Evolutionary conservation across 768 basidiomycete species (phyloP).

Genomic region (Tricholoma flavovirens): DNA sequence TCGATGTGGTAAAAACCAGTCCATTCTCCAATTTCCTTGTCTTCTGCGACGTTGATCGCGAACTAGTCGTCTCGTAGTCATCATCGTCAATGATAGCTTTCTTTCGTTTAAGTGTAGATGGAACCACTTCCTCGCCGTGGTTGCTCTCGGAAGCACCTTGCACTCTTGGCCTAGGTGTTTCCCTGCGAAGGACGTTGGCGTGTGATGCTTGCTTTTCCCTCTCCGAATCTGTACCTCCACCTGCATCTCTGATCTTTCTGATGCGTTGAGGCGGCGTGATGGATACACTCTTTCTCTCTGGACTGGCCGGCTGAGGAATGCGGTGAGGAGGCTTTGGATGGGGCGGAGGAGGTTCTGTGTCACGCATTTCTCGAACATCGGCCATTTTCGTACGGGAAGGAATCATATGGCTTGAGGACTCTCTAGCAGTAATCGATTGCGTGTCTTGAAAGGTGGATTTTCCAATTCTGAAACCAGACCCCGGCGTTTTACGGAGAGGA

Average conservation of each 20-base stretch:
- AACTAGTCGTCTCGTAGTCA: conserved; percentile 22
- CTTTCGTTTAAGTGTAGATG: conserved; percentile 35
- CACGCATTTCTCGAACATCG: conserved; percentile 11
- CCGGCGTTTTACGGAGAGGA: conserved; percentile 32
- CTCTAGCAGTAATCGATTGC: neutral
- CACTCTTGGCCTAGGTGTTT: conserved; percentile 2
- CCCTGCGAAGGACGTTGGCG: conserved; percentile 15
- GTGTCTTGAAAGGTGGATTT: conserved; percentile 22
- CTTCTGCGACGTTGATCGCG: conserved; percentile 25
- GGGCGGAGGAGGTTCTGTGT: conserved; percentile 20
- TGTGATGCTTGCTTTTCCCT: conserved; percentile 16
- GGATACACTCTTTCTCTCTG: conserved; percentile 18
- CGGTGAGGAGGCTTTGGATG: conserved; percentile 29
- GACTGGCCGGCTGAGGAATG: conserved; percentile 15
- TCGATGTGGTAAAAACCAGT: conserved; percentile 9
- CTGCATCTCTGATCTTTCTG: conserved; percentile 13
- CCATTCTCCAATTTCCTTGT: conserved; percentile 38
- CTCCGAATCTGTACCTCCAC: conserved; percentile 16
- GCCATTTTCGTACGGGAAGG: conserved; percentile 8
- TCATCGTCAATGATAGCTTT: conserved; percentile 24
- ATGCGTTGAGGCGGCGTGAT: conserved; percentile 9
- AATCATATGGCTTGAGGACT: conserved; percentile 3
- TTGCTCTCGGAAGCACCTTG: conserved; percentile 7
- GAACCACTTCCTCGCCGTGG: conserved; percentile 14
- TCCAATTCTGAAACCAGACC: conserved; percentile 42